Percentiles rank a stretch among this genome's conserved stretches.
These are phyloP conservation scores for Suillus discolor DNA, from an alignment of 768 basidiomycete genomes.

Conservation along the genomic window DNA sequence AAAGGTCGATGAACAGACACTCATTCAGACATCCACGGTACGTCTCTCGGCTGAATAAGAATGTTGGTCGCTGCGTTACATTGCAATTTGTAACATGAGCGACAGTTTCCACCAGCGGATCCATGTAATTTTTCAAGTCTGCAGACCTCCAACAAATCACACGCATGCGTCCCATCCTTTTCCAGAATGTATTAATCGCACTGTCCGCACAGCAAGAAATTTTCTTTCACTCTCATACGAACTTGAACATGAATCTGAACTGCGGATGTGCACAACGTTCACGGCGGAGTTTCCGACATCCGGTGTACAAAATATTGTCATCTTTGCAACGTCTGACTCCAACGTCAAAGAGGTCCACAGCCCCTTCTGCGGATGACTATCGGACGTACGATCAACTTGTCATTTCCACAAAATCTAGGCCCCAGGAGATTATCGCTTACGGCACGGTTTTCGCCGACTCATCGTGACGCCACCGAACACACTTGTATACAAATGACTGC, in stretches of 20 bases:
- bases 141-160: background rate
- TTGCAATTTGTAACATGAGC: background rate
- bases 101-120: too few species aligned
- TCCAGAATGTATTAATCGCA: background rate
- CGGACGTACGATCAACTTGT: background rate
- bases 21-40: background rate
- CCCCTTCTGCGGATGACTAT: background rate
- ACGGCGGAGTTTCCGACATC: background rate
- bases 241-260: background rate
- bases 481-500: background rate
- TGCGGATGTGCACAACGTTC: background rate
- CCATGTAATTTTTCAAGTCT: background rate
- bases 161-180: background rate
- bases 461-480: constrained; percentile 1
- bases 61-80: background rate
- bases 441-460: background rate
- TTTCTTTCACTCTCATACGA: background rate
- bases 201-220: background rate
- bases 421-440: background rate
- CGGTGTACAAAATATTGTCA: background rate
- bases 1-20: background rate
- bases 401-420: background rate
- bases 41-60: background rate
- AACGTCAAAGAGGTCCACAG: background rate
- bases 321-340: background rate